Evolutionary conservation across 352 stramenopile species (phyloP), one percentile per base, ranked within the genome.

Genomic region (Pythium phragmitis): DNA sequence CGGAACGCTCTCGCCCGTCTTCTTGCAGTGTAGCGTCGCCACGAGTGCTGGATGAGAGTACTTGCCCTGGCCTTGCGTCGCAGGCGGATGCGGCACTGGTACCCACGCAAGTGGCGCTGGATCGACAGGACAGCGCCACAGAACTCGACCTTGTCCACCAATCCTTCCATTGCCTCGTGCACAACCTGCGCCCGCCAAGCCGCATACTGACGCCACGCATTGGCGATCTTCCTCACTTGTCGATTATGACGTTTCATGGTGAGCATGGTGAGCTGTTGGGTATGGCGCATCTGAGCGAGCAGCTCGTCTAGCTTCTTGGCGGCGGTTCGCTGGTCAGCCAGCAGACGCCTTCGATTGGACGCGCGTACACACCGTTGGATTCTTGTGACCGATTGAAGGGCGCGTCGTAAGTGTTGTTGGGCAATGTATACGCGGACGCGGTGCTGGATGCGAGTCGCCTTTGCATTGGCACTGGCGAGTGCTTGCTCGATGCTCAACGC

Each of bases 81-180:
- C 16, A 79, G 39, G 4, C 67, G 74, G 23, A 74, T 65, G 7
- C 77, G 74, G 43, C 73, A 85, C 16, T 84, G 71, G 57, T 76
- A 87, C 0, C 77, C 70, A 12, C 73, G 68, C 12, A 81, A 26
- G 55, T 75, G 65, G 2, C 69, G 50, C 50, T 89, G 80, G 48
- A 89, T 79, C 1, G 66, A 72, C n/a, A 59, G 28, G 12, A 86
- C 72, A 16, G 77, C 79, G 21, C 59, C 57, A 16, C 68, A 55
- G 46, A 76, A 81, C 70, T 87, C 77, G n/a, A 85, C 67, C 57
- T 73, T 59, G 28, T 82, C 71, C 9, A 86, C 76, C 37, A 86
- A 55, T 33, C 11, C 33, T 14, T 42, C 46, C 7, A 83, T 58
- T 19, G 57, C 67, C 0, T 58, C 48, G 3, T 60, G 48, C 4